phyloP scores from a whole-genome alignment of 2,329 filamentous ascomycete species.

The Aplosporella prunicola region DNA sequence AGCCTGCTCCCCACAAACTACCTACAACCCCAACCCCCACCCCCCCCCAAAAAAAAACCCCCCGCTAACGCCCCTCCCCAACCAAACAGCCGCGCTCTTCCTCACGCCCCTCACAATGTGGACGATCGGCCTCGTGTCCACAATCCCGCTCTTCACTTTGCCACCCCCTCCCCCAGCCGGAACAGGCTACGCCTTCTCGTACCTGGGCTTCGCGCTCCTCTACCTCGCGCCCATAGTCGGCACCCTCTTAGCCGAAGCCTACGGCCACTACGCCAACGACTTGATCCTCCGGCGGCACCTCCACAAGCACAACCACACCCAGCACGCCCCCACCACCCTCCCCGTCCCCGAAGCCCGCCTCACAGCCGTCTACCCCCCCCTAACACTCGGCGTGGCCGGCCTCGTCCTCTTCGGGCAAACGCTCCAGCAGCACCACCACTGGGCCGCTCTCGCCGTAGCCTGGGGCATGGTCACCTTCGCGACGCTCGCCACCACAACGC shows the following conservation, averaged over 20 bases:
- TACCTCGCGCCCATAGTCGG: constrained; percentile 28
- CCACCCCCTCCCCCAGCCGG: constrained; percentile 17
- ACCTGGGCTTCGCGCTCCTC: constrained; percentile 20
- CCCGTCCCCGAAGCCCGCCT: constrained; percentile 26
- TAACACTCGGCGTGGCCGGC: constrained; percentile 23
- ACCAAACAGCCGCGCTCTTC: constrained; percentile 10
- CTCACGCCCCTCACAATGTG: constrained; percentile 19
- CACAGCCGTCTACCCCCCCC: constrained; percentile 23
- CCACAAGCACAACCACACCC: constrained; percentile 20
- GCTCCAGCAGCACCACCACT: constrained; percentile 24
- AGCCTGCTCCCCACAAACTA: background rate
- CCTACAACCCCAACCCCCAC: too few species aligned
- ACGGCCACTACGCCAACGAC: constrained; percentile 31
- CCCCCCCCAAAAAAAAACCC: too few species aligned
- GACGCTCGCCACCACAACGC: constrained; percentile 23
- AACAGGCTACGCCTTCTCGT: constrained; percentile 9
- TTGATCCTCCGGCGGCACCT: constrained; percentile 25
- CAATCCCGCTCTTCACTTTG: constrained; percentile 17
- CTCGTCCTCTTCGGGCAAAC: constrained; percentile 26
- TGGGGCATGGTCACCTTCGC: constrained; percentile 29
- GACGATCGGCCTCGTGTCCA: constrained; percentile 21
- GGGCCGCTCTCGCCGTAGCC: constrained; percentile 24
- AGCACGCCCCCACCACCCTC: constrained; percentile 12
- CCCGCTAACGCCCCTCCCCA: too few species aligned
- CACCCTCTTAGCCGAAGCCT: constrained; percentile 23